These are phyloP conservation scores for Drechslerella stenobrocha DNA, from an alignment of 2,329 filamentous ascomycete species.

Conservation along the genomic window DNA sequence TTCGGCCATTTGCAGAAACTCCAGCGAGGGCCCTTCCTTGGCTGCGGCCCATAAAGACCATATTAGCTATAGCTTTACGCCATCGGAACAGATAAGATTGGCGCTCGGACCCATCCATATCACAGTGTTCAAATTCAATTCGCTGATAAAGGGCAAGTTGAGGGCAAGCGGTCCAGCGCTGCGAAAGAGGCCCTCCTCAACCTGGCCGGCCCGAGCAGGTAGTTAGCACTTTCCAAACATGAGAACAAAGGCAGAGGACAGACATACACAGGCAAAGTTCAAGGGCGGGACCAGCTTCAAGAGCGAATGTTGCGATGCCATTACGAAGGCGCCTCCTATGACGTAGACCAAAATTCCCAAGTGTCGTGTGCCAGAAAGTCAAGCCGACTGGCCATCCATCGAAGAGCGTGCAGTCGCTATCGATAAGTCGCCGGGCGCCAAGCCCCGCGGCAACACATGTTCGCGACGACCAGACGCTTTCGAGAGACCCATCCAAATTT, in stretches of 20 bases:
- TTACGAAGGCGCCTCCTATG: conserved; percentile 3
- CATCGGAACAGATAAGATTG: not conserved
- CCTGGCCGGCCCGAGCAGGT: conserved; percentile 36
- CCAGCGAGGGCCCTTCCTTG: conserved; percentile 32
- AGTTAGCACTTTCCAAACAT: conserved; percentile 14
- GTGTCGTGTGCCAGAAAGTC: conserved; percentile 47
- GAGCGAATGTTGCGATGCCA: conserved; percentile 35
- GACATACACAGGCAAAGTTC: conserved; percentile 51
- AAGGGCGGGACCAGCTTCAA: conserved; percentile 52
- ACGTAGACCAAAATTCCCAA: conserved; percentile 1
- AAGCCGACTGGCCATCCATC: conserved; percentile 4
- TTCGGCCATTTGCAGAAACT: conserved; percentile 24
- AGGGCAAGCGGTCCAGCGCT: conserved; percentile 39
- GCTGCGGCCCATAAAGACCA: conserved; percentile 7
- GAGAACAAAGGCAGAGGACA: not conserved
- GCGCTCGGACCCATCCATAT: conserved; percentile 42
- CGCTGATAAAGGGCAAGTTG: conserved; percentile 39
- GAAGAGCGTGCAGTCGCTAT: conserved; percentile 36
- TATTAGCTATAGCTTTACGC: not conserved
- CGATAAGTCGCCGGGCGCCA: conserved; percentile 32
- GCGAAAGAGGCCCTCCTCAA: conserved; percentile 51
- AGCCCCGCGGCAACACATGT: conserved; percentile 14
- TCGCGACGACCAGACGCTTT: conserved; percentile 22
- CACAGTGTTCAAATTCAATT: conserved; percentile 39
- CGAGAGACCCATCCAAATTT: conserved; percentile 48